Base-by-base conservation (phyloP, 148 eudicot genomes). In the Rhododendron simsii region DNA sequence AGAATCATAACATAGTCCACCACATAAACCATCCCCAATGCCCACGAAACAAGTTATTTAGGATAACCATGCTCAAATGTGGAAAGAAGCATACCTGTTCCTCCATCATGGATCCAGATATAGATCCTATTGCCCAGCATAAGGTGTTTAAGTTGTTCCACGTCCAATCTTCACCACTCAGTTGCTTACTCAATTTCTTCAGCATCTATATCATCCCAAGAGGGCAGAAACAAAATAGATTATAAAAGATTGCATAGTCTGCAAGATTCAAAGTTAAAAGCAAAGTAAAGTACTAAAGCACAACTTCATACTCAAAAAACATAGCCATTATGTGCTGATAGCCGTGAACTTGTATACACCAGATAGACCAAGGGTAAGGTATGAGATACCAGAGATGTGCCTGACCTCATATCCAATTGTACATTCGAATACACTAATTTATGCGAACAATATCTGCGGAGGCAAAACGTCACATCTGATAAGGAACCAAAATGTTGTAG, bases 91-190 rank as follows among this genome's bases (percentile, higher is more conserved):
- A 71, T 85, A 98, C 99, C 96, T 98, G 99, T 83, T 98, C 99
- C 88, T 95, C 99, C 91, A 91, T 77, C 99, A 98, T 98, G 73
- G 99, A 98, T 67, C 99, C 99, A 84, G 99, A 98, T 88, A 98
- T 95, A 14, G 99, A 98, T 61, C 99, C 99, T 48, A 98, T 95
- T 84, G 99, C 99, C 99, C 99, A 98, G 86, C 99, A 98, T 81
- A 98, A 89, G 33, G 99, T 98, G 88, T 98, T 98, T 81, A 98
- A 89, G 89, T 98, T 95, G 88, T 98, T 98, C 99, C 99, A 98
- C 28, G 98, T 89, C 99, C 98, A 98, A 90, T 98, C 99, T 89
- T 94, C 98, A 53, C 99, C 99, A 89, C 88, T 93, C 57, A 98
- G 91, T 89, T 94, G 99, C 87, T 93, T 95, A 84, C 87, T 93